Evolutionary conservation across 2,329 filamentous ascomycete species (phyloP), one percentile per base, ranked within the genome.

Genomic region (Aspergillus sp.): DNA sequence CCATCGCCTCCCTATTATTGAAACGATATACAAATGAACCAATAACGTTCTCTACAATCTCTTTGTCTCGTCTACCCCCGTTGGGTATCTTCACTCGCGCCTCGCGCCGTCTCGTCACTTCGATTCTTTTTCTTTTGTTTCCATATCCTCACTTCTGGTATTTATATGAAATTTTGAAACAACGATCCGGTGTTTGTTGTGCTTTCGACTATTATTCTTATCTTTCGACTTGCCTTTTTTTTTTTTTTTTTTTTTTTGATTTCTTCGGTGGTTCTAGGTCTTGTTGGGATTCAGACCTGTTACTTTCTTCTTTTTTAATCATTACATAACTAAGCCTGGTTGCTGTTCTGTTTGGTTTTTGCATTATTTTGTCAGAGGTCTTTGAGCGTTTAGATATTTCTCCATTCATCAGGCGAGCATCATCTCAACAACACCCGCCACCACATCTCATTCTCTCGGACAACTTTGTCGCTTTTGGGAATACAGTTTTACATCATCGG

Each of bases 1-100:
- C 50, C 40, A 31, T 43, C 37, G 39, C 50, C 51, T 40, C 45
- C 42, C 46, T 47, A 47, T 54, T 52, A 51, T 46, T 52, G 50
- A 56, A 59, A 65, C 60, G 57, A 66, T 52, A 63, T 59, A 60
- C 62, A 55, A 61, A 67, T 67, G 64, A 63, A 59, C 57, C 57
- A 52, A 66, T 67, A 67, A 67, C 65, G 61, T 61, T 66, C 62
- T 60, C 57, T 63, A 57, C 54, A 51, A 45, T 58, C 62, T 61
- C 59, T 57, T 60, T 60, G 47, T 57, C 53, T 66, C 58, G 45
- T 58, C 47, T 54, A 53, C 53, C 49, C 48, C 47, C 46, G 36
- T 37, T 36, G 51, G 59, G 57, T 58, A 51, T 41, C 48, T 45
- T 19, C 19, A 54, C 48, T 48, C 52, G 56, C 60, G 57, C 57